phyloP scores from a whole-genome alignment of 2,329 filamentous ascomycete genomes.

The Huntiella decipiens region DNA sequence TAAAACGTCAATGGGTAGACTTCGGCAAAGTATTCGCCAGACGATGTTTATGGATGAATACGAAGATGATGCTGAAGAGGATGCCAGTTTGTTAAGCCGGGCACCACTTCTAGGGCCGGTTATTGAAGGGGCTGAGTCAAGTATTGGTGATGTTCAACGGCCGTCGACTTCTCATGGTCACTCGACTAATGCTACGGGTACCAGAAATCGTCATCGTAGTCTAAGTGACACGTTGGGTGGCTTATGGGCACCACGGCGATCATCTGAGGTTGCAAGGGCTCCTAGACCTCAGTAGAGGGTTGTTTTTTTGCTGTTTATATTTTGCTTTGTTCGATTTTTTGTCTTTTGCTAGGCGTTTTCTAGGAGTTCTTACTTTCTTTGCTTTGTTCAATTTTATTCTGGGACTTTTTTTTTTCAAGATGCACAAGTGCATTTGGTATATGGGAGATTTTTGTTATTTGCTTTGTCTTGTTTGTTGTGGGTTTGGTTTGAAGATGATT shows the following conservation, averaged over 20 bases:
- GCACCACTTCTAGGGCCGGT: slow-evolving; percentile 7
- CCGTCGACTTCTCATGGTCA: slow-evolving; percentile 8
- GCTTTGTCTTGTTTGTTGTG: not conserved
- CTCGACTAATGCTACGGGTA: not conserved
- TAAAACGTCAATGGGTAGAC: slow-evolving; percentile 26
- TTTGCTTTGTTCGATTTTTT: slow-evolving; percentile 4
- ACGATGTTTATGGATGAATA: slow-evolving; percentile 35
- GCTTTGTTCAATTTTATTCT: not conserved
- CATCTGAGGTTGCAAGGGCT: too few relatives aligned
- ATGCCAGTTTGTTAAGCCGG: slow-evolving; percentile 4
- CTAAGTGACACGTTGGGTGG: slow-evolving; percentile 24
- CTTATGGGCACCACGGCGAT: slow-evolving; percentile 19
- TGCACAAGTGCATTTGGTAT: not conserved
- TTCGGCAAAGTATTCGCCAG: slow-evolving; percentile 31
- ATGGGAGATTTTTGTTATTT: not conserved
- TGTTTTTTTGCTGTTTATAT: slow-evolving; percentile 2
- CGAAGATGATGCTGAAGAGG: slow-evolving; percentile 17
- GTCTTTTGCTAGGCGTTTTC: not conserved
- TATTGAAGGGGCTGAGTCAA: slow-evolving; percentile 3
- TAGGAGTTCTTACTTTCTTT: not conserved
- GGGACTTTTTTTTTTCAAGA: not conserved
- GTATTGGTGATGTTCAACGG: not conserved
- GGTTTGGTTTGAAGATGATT: too few relatives aligned
- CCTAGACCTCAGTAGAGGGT: not conserved
- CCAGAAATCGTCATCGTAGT: slow-evolving; percentile 20